A percentile compares a stretch with the other conserved stretches of the same genome.
Conservation (phyloP, 805 yeast species). For the Cyberlindnera meyerae region DNA sequence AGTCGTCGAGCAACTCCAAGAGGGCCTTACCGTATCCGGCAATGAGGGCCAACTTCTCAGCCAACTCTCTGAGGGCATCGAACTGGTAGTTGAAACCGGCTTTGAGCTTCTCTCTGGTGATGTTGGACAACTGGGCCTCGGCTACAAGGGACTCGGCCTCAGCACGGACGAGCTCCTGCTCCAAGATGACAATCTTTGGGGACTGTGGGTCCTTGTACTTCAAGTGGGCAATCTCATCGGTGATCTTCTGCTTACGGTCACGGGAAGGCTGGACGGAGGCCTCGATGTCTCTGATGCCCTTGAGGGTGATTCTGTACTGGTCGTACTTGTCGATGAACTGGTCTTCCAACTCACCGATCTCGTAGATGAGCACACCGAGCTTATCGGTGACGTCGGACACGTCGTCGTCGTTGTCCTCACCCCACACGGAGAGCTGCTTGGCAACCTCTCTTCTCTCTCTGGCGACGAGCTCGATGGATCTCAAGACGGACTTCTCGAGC, state of each 20-base stretch:
- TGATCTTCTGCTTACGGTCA: constrained; percentile 95
- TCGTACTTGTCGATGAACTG: constrained; percentile 97
- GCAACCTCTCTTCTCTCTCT: constrained; percentile 95
- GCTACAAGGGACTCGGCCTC: constrained; percentile 99
- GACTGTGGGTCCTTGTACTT: constrained; percentile 98
- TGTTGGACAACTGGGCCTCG: constrained; percentile 96
- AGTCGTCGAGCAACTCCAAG: constrained; percentile 90
- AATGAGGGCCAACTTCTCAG: constrained; percentile 94
- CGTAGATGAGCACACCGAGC: constrained; percentile 91
- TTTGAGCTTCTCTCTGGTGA: constrained; percentile 96
- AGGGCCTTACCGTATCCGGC: constrained; percentile 99
- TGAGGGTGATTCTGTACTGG: constrained; percentile 93
- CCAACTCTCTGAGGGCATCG: constrained; percentile 89
- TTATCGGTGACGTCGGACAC: constrained; percentile 96
- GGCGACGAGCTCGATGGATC: constrained; percentile 88
- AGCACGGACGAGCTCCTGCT: constrained; percentile 97
- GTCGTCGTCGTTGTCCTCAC: constrained; percentile 96
- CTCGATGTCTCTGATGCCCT: constrained; percentile 93
- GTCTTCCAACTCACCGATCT: constrained; percentile 97
- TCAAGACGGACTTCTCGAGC: constrained; percentile 94
- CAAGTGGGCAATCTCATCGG: constrained; percentile 95
- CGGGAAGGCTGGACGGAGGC: constrained; percentile 97
- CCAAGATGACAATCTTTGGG: constrained; percentile 90
- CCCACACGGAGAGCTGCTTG: constrained; percentile 95
- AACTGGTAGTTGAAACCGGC: constrained; percentile 96